phyloP scores from a whole-genome alignment of 176 grass and related monocot species.

The Bothriochloa decipiens region DNA sequence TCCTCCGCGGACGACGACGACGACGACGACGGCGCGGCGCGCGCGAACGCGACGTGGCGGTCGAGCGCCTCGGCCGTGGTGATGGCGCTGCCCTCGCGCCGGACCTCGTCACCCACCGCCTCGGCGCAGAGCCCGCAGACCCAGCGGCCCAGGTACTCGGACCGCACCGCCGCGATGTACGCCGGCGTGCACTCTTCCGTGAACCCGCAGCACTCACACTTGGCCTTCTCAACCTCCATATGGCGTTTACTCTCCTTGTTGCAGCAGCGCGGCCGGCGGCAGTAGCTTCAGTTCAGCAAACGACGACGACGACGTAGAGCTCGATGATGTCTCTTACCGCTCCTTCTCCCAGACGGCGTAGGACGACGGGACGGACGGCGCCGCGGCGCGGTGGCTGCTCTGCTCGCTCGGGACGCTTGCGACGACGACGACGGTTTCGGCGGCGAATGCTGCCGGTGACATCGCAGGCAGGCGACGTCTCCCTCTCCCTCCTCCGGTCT shows the following conservation, averaged over 20 bases:
- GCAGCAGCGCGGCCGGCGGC: not conserved
- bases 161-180: slow-evolving; percentile 72
- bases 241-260: not conserved
- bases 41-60: slow-evolving; percentile 66
- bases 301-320: not conserved
- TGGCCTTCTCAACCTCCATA: slow-evolving; percentile 63
- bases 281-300: not conserved
- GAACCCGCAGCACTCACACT: slow-evolving; percentile 84
- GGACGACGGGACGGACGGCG: slow-evolving; percentile 47
- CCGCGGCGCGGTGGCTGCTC: slow-evolving; percentile 35
- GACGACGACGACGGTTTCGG: slow-evolving; percentile 10
- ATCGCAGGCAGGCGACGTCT: slow-evolving; percentile 61
- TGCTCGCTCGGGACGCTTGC: slow-evolving; percentile 25
- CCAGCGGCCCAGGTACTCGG: slow-evolving; percentile 63
- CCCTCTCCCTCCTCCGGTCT: slow-evolving; percentile 1
- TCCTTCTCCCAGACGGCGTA: slow-evolving; percentile 84
- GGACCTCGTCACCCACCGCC: slow-evolving; percentile 76
- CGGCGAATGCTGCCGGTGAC: slow-evolving; percentile 53
- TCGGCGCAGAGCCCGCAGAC: slow-evolving; percentile 78
- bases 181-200: slow-evolving; percentile 82
- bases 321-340: slow-evolving; percentile 46
- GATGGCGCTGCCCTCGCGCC: slow-evolving; percentile 56
- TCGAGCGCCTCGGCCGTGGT: slow-evolving; percentile 78
- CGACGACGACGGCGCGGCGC: slow-evolving; percentile 18
- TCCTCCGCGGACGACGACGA: not conserved